Conservation (phyloP, 2,329 filamentous ascomycete species). For the Penicillium sp. region DNA sequence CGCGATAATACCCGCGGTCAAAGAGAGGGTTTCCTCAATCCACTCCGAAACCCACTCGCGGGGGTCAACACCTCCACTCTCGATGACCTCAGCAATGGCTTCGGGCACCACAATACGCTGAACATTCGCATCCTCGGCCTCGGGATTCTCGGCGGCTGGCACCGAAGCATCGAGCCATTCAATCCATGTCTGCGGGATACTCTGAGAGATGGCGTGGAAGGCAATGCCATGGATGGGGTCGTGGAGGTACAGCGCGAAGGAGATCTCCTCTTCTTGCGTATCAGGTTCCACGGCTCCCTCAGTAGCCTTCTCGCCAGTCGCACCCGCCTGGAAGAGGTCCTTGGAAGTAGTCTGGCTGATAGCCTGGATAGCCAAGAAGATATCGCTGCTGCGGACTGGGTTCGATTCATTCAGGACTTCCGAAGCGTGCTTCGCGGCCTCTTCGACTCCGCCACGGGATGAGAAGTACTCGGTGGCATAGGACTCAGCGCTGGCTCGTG, state of each 20-base stretch:
- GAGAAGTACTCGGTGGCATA: constrained; percentile 85
- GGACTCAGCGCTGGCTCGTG: constrained; percentile 81
- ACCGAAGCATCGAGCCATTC: constrained; percentile 80
- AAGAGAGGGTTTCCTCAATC: constrained; percentile 81
- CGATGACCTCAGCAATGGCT: constrained; percentile 82
- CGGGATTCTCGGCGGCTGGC: constrained; percentile 40
- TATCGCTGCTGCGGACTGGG: constrained; percentile 86
- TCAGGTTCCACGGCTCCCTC: constrained; percentile 39
- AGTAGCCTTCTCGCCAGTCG: constrained; percentile 38
- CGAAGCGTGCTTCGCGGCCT: constrained; percentile 74
- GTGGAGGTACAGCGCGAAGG: constrained; percentile 74
- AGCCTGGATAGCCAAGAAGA: constrained; percentile 94
- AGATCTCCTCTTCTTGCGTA: constrained; percentile 58
- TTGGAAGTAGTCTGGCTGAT: constrained; percentile 65
- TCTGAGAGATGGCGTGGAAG: constrained; percentile 79
- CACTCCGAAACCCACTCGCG: constrained; percentile 97
- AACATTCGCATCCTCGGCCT: constrained; percentile 39
- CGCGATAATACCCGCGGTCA: constrained; percentile 81
- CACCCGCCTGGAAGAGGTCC: constrained; percentile 66
- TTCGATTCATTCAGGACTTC: constrained; percentile 80
- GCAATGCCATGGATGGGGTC: constrained; percentile 91
- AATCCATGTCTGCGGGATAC: constrained; percentile 80
- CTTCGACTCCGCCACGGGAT: constrained; percentile 72
- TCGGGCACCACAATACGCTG: constrained; percentile 60
- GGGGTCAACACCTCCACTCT: constrained; percentile 74